Evolutionary conservation across 1,284 basidiomycete genomes (phyloP), one percentile per base, ranked within the genome.

Genomic region (Rhodotorula sp.): DNA sequence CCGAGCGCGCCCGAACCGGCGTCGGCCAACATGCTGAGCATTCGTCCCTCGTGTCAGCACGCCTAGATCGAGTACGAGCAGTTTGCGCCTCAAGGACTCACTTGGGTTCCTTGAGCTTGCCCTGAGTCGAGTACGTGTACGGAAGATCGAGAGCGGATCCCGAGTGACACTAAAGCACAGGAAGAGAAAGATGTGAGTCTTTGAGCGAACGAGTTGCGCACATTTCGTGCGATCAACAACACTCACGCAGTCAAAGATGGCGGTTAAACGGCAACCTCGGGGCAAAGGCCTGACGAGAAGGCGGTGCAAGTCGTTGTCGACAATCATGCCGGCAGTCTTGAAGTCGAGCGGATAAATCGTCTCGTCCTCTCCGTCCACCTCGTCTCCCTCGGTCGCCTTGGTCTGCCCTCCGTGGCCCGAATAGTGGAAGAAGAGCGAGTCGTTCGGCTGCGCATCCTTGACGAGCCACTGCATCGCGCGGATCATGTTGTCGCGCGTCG

Each of bases 381-480:
- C 84, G 75, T 85, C 90, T 18, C 76, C 78, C 53, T 76, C 78
- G 26, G 79, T 69, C 79, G 93, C 91, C 62, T 83, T 83, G 8
- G 87, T 86, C 79, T 92, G 91, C 17, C 90, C 91, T 18, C 92
- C 93, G 77, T 94, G 91, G 5, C 92, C 91, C 1, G 91, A 90
- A 79, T 88, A 95, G 78, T 95, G 93, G 85, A 95, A 93, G 84
- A 95, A 95, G 51, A 95, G 83, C 20, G 74, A 68, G 78, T 95
- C 93, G 76, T 95, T 89, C 5, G 91, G 88, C 59, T 83, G 81
- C 22, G 93, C 93, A 74, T 84, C 88, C 15, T 81, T 81, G 20
- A 94, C 91, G n/a, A 96, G 86, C 93, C 94, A 96, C 73, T 87
- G 85, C 91, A 95, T 94, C 2, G 88, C 93, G 67, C 83, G 80